phyloP scores from a whole-genome alignment of 2,329 filamentous ascomycete species.

The Penicillium corylophilum region DNA sequence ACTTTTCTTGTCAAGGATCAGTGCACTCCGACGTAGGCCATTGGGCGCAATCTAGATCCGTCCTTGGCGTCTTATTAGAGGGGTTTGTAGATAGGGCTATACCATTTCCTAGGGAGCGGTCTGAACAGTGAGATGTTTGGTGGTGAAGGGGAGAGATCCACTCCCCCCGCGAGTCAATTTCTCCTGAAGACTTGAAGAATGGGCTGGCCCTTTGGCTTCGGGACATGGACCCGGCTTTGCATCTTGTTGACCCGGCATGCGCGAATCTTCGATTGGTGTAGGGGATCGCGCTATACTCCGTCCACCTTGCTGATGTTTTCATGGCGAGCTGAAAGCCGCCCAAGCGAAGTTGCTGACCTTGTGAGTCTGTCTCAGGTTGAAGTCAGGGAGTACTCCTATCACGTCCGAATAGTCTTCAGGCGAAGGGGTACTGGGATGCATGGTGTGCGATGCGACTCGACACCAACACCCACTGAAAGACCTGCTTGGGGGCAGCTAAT shows the following conservation, averaged over 20 bases:
- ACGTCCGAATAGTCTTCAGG: too few species aligned
- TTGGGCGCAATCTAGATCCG: not conserved
- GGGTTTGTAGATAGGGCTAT: not conserved
- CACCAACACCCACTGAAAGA: not conserved
- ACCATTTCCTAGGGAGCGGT: not conserved
- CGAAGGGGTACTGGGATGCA: not conserved
- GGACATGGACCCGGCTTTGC: not conserved
- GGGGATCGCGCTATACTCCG: not conserved
- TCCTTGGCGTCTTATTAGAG: not conserved
- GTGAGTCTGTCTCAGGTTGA: not conserved
- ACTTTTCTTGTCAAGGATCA: not conserved
- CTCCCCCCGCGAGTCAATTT: not conserved
- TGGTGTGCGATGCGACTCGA: not conserved
- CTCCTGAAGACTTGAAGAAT: not conserved
- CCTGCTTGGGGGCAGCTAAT: not conserved
- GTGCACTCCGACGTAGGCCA: not conserved
- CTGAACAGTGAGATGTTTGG: not conserved
- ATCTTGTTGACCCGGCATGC: not conserved
- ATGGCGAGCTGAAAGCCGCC: conserved; percentile 2
- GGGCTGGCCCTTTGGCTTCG: not conserved
- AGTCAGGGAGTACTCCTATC: not conserved
- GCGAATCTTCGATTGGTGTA: not conserved
- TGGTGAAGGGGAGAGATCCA: not conserved
- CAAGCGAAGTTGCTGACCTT: not conserved
- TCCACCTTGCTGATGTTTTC: not conserved